Evolutionary conservation across 441 rosid genomes (phyloP).

Genomic region (Erysimum pusillum): DNA sequence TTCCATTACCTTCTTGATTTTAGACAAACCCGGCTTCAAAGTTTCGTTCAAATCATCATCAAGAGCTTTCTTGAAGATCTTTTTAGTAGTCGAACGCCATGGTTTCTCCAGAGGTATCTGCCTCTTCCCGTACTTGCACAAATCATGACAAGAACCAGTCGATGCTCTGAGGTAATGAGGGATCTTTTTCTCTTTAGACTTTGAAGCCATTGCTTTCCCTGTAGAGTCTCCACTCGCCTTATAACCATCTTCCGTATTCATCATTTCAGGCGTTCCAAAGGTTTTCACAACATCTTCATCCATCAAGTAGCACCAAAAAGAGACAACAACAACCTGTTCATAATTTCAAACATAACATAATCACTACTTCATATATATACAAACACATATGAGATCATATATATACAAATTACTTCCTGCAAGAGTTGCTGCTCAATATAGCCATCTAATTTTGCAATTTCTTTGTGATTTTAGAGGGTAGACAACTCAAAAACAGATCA

Average conservation of each 20-base stretch:
- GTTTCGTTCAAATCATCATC: slow-evolving; percentile 42
- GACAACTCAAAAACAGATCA: slow-evolving; percentile 27
- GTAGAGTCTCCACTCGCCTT: slow-evolving; percentile 50
- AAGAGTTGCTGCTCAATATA: no score
- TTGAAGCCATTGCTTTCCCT: slow-evolving; percentile 49
- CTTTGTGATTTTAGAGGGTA: neutral
- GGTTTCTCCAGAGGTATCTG: slow-evolving; percentile 59
- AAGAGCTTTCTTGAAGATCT: slow-evolving; percentile 47
- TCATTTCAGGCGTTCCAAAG: slow-evolving; percentile 51
- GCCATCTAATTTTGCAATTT: neutral
- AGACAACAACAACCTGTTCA: slow-evolving; percentile 33
- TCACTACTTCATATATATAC: slow-evolving; percentile 24
- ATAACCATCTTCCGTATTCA: slow-evolving; percentile 31
- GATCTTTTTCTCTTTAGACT: slow-evolving; percentile 49
- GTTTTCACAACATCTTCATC: slow-evolving; percentile 54
- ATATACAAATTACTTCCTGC: no score
- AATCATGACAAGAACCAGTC: slow-evolving; percentile 90
- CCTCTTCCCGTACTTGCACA: slow-evolving; percentile 80
- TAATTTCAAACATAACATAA: slow-evolving; percentile 16
- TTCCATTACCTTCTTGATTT: slow-evolving; percentile 23
- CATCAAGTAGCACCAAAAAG: slow-evolving; percentile 50
- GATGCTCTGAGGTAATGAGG: slow-evolving; percentile 85
- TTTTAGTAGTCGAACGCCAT: slow-evolving; percentile 51
- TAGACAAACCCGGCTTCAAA: slow-evolving; percentile 31
- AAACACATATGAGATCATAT: neutral